phyloP scores from a whole-genome alignment of 2,329 filamentous ascomycete species.

The Ascochyta koolunga region DNA sequence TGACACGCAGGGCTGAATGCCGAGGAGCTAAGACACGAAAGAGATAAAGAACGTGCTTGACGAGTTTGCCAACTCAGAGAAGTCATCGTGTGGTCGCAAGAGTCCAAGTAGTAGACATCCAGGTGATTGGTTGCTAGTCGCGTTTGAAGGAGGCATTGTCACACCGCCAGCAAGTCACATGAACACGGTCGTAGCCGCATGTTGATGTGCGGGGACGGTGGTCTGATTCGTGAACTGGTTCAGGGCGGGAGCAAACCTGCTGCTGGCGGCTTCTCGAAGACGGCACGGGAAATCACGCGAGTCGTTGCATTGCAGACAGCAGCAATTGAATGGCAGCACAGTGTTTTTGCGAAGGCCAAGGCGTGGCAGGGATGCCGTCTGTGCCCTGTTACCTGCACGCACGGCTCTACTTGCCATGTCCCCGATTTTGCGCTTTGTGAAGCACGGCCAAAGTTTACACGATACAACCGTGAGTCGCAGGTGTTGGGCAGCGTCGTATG shows the following conservation, averaged over 20 bases:
- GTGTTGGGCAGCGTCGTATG: slow-evolving; percentile 12
- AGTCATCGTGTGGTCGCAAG: slow-evolving; percentile 1
- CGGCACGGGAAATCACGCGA: slow-evolving; percentile 36
- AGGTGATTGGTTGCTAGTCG: slow-evolving; percentile 25
- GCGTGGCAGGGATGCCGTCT: slow-evolving; percentile 5
- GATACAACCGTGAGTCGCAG: slow-evolving; percentile 9
- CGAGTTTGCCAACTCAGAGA: slow-evolving; percentile 9
- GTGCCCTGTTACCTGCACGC: slow-evolving; percentile 3
- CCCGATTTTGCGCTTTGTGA: slow-evolving; percentile 1
- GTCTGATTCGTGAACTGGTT: slow-evolving; percentile 34
- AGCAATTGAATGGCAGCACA: slow-evolving; percentile 10
- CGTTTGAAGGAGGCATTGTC: slow-evolving; percentile 24
- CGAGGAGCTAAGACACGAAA: slow-evolving; percentile 5
- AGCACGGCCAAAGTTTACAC: slow-evolving; percentile 10
- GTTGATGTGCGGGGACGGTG: slow-evolving; percentile 29
- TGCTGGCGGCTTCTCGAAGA: slow-evolving; percentile 37
- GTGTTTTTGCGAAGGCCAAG: slow-evolving; percentile 3
- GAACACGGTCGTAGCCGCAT: slow-evolving; percentile 24
- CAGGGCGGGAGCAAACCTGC: slow-evolving; percentile 30
- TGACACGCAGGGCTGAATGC: slow-evolving; percentile 7
- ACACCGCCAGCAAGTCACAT: slow-evolving; percentile 46
- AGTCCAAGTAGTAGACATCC: slow-evolving; percentile 10
- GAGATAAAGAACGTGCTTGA: slow-evolving; percentile 11
- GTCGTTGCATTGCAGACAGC: slow-evolving; percentile 24
- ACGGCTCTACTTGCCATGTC: neutral